These are phyloP conservation scores for Gracilaria caudata DNA, from an alignment of 23 red algal genomes.

Conservation along the genomic window DNA sequence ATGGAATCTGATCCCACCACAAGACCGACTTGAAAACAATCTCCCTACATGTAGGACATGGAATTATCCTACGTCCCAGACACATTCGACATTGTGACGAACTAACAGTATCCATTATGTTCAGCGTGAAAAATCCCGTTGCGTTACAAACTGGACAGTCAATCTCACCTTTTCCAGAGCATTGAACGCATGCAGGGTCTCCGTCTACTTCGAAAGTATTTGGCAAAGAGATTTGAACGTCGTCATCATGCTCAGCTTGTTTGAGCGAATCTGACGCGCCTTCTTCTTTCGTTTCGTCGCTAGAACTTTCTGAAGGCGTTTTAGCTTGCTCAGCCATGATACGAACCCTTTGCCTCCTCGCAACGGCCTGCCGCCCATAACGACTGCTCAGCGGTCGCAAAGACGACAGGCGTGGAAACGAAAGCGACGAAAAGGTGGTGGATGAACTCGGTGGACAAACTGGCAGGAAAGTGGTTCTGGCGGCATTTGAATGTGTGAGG, in stretches of 20 bases:
- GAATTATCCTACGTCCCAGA: slow-evolving; percentile 47
- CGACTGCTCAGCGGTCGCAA: background rate
- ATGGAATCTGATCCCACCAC: slow-evolving; percentile 74
- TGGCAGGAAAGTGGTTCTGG: background rate
- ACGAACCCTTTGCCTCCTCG: background rate
- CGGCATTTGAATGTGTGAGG: background rate
- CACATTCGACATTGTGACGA: slow-evolving; percentile 76
- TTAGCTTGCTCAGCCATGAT: slow-evolving; percentile 4
- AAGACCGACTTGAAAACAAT: slow-evolving; percentile 73
- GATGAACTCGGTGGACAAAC: background rate
- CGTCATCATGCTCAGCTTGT: background rate
- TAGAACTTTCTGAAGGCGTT: background rate
- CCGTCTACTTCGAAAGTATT: slow-evolving; percentile 37
- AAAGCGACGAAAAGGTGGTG: background rate
- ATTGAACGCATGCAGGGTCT: slow-evolving; percentile 59
- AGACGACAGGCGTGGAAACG: background rate
- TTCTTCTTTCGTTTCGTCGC: background rate
- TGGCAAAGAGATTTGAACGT: background rate
- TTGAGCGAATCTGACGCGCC: background rate
- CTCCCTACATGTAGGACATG: slow-evolving; percentile 69
- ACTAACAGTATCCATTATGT: slow-evolving; percentile 63
- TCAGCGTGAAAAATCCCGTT: slow-evolving; percentile 46
- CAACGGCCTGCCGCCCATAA: background rate
- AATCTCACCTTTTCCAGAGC: slow-evolving; percentile 53
- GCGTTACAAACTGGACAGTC: slow-evolving; percentile 60